Evolutionary conservation across 306 rosid genomes (phyloP), one percentile per base, ranked within the genome.

Genomic region (Fagus crenata): DNA sequence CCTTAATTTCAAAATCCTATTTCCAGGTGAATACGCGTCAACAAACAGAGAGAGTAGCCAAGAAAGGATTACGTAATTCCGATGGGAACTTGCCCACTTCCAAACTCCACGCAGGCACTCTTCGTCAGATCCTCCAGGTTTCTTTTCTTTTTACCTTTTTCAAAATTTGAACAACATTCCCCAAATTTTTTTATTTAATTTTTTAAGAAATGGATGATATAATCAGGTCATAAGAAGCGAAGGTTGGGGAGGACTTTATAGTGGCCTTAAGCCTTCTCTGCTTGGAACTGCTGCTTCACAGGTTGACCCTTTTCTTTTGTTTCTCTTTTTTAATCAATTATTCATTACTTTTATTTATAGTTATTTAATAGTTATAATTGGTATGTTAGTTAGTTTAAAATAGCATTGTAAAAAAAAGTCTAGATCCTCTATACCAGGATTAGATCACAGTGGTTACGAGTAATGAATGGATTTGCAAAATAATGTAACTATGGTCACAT

Each of bases 211-310:
- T 46, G 56, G 36, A 22, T 71, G 77, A 7, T 12, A 49, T 71
- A 14, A 22, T 53, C 53, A 92, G 95, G 91, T 92, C 1, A 74
- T 92, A 60, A 81, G 81, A 80, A 85, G 61, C 61, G 97, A 92
- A 74, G 95, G 97, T 12, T 90, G 93, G 97, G 93, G 97, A 76
- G 97, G 97, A 63, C 91, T 92, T 3, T 92, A 88, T 77, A 90
- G 97, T 46, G 97, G 97, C 71, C 91, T 92, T 28, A 92, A 85
- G 76, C 97, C 97, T 83, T 92, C 97, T 81, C 89, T 92, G 60
- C 83, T 92, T 9, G 97, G 97, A 49, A 92, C 95, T 68, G 95
- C 97, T 84, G 97, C 95, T 82, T 92, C 97, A 36, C 97, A 91
- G 92, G 97, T 91, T 67, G 12, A 6, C 49, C 12, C 41, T 54